Evolutionary conservation across 208 protist species (phyloP), one percentile per base, ranked within the genome.

Genomic region (Endotrypanum monterogeii): DNA sequence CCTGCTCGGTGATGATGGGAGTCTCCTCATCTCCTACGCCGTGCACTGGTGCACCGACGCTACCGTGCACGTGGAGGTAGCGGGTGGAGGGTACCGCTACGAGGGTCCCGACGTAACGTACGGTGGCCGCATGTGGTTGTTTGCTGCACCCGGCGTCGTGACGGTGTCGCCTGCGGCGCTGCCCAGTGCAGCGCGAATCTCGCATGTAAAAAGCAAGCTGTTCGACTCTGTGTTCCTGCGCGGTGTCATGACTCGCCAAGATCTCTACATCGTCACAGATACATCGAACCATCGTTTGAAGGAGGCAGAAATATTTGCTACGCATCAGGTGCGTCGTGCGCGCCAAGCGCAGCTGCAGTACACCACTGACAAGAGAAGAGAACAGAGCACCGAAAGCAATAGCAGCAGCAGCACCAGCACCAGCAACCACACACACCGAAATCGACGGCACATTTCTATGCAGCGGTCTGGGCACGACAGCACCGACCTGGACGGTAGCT

Each of bases 21-120:
- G 71, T 54, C 73, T 93, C 9, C 57, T 87, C 67, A 23, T 96
- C 56, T 79, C 83, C 23, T 92, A 84, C 67, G 83, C 89, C n/a
- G 83, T 94, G 35, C 87, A 96, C 83, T 96, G 89, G 88, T 96
- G 92, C 71, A 86, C 65, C 35, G 83, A 94, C 67, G 91, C 86
- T 7, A 84, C 61, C 30, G 88, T 96, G 25, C 76, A 71, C 18
- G 37, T 76, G 20, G 86, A 92, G 23, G 68, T 48, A 3, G 28
- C 78, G 18, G 74, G 65, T 8, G 77, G 54, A 54, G 69, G 80
- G 58, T 79, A 74, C 73, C 85, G 79, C 67, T 96, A 94, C 62
- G 88, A 88, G 44, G 91, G 91, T 28, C 79, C 84, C 28, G 91
- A 96, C 68, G 71, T 96, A 20, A 71, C 86, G 35, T 91, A 88